Percentiles rank a stretch among this genome's conserved stretches.
Conservation (phyloP, 106 monocot species). For the Dendrobium nobile region DNA sequence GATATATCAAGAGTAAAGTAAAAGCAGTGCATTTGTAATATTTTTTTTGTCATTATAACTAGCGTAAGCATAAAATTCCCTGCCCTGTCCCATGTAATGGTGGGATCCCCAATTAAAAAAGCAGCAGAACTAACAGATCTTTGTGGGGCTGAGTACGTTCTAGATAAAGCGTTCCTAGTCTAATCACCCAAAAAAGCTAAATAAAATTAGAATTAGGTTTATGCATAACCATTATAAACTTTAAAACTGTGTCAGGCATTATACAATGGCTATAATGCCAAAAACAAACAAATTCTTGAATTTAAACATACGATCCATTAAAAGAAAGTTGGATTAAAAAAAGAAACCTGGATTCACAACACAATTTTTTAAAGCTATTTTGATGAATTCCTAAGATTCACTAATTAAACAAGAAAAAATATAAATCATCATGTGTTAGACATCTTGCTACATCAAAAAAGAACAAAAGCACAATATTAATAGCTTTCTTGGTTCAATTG, state of each 20-base stretch:
- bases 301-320: background rate
- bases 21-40: no score
- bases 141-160: constrained; percentile 96
- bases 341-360: background rate
- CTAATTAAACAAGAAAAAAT: background rate
- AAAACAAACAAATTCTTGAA: background rate
- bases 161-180: constrained; percentile 96
- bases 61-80: constrained; percentile 99
- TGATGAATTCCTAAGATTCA: no score
- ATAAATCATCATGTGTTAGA: background rate
- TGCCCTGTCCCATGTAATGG: constrained; percentile 71
- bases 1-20: no score
- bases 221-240: background rate
- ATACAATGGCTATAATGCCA: background rate
- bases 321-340: background rate
- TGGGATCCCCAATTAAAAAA: constrained; percentile 92
- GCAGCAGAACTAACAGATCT: constrained; percentile 97
- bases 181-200: constrained; percentile 12
- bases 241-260: background rate
- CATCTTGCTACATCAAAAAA: background rate
- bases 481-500: background rate
- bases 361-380: no score
- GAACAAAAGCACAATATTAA: background rate
- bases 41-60: no score
- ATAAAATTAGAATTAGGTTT: constrained; percentile 8